Evolutionary conservation across 768 basidiomycete genomes (phyloP), one percentile per base, ranked within the genome.

Genomic region (Trametes gibbosa): DNA sequence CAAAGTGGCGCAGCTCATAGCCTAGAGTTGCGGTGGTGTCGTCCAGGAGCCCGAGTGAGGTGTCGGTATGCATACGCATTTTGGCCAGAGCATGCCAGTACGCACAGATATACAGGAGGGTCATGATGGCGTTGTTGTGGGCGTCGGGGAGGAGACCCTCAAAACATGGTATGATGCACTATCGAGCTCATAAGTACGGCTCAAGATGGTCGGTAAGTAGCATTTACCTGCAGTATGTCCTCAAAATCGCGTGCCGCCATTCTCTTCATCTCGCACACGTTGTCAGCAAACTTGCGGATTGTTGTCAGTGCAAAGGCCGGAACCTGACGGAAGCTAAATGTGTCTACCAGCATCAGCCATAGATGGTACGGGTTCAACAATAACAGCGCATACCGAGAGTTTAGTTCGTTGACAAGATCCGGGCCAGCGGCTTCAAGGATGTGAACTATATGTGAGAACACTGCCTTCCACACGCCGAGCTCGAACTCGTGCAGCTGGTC

Each of bases 401-500:
- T 66, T 5, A 68, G 41, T 39, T 61, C 51, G 5, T 39, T 52
- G 1, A 62, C 41, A 8, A 6, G 23, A 32, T 34, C 50, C 1
- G 9, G 55, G 0, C 24, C 67, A 16, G 61, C 46, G 0, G 65
- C 47, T 21, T 70, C 21, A 0, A 79, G 46, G 2, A 80, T 65
- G 1, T 70, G 65, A 0, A 79, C 55, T 0, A 79, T 63, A 32
- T 81, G 79, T 1, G 61, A 69, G 29, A 79, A 70, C 0, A 78
- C 25, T 0, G 58, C 41, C 50, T 77, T 77, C 68, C 75, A 79
- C 0, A 74, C 65, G 0, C 79, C 77, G 0, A 79, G 62, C 50
- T 79, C 75, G 32, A 76, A 68, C 41, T 79, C 74, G 35, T 79
- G 78, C 56, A 81, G 43, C 14, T 79, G 61, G 49, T 81, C 75